phyloP scores from a whole-genome alignment of 352 stramenopile genomes.

The Pythium insidiosum region DNA sequence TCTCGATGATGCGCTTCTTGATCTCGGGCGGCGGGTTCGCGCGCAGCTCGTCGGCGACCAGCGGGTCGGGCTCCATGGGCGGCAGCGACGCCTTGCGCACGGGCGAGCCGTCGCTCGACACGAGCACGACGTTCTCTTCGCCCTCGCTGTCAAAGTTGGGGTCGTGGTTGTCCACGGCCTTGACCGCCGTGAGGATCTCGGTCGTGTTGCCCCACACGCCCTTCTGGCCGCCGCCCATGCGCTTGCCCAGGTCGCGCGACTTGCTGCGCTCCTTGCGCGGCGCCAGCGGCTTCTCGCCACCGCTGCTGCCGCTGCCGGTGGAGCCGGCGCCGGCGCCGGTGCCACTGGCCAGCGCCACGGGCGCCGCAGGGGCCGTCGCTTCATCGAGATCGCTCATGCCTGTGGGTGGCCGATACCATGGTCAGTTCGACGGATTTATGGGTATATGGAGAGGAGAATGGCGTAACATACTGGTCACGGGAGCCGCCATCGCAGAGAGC shows the following conservation, averaged over 20 bases:
- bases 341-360: not conserved
- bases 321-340: too few species aligned
- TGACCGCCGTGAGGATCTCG: constrained; percentile 56
- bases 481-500: not conserved
- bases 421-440: not conserved
- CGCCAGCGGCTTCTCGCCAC: constrained; percentile 42
- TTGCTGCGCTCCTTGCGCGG: constrained; percentile 78
- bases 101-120: constrained; percentile 43
- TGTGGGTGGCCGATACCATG: too few species aligned
- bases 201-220: constrained; percentile 72
- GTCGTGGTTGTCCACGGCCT: constrained; percentile 84
- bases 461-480: not conserved
- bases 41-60: constrained; percentile 71
- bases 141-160: constrained; percentile 91
- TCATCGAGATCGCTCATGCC: not conserved
- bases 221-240: constrained; percentile 84
- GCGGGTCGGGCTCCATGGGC: constrained; percentile 50
- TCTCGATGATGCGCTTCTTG: constrained; percentile 90
- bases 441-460: not conserved
- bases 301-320: constrained; percentile 11
- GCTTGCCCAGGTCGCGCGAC: constrained; percentile 77
- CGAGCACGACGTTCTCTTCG: constrained; percentile 85
- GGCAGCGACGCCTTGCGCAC: constrained; percentile 30
- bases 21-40: constrained; percentile 61
- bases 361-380: constrained; percentile 2